Conservation (phyloP, 2,329 filamentous ascomycete genomes). For the Xylaria sp. region DNA sequence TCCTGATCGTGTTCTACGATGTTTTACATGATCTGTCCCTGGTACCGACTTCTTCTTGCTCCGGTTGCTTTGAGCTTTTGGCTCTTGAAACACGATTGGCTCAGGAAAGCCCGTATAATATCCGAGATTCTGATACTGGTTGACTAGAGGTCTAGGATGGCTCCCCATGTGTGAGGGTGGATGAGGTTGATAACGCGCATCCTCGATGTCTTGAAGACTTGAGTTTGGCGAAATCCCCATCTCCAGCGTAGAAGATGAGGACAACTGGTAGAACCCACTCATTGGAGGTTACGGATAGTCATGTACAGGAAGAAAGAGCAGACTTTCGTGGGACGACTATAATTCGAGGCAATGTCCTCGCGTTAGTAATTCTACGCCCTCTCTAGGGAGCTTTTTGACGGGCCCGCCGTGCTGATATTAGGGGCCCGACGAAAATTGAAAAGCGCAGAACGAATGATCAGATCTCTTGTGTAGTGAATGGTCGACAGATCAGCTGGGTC, state of each 20-base stretch:
- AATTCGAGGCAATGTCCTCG: slow-evolving; percentile 6
- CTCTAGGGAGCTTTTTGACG: background rate
- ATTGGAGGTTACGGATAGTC: slow-evolving; percentile 44
- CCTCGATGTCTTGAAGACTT: slow-evolving; percentile 51
- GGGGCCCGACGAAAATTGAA: background rate
- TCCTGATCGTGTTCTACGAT: slow-evolving; percentile 89
- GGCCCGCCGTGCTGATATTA: slow-evolving; percentile 3
- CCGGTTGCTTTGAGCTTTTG: slow-evolving; percentile 52
- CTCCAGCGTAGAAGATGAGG: slow-evolving; percentile 59
- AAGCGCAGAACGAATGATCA: background rate
- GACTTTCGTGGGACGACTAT: background rate
- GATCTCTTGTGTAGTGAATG: background rate
- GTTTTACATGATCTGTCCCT: slow-evolving; percentile 78
- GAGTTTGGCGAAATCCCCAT: slow-evolving; percentile 44
- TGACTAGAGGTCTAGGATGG: slow-evolving; percentile 44
- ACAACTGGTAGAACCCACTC: slow-evolving; percentile 63
- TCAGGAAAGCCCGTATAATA: slow-evolving; percentile 59
- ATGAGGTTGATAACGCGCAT: slow-evolving; percentile 46
- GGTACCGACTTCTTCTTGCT: slow-evolving; percentile 57
- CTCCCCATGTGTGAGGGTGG: slow-evolving; percentile 40
- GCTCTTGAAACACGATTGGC: slow-evolving; percentile 53
- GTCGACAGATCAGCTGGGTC: background rate
- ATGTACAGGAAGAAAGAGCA: slow-evolving; percentile 16
- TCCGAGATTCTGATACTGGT: slow-evolving; percentile 53
- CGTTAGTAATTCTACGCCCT: slow-evolving; percentile 12